Evolutionary conservation across 257 asterid species (phyloP), one percentile per base, ranked within the genome.

Genomic region (Nicotiana knightiana): DNA sequence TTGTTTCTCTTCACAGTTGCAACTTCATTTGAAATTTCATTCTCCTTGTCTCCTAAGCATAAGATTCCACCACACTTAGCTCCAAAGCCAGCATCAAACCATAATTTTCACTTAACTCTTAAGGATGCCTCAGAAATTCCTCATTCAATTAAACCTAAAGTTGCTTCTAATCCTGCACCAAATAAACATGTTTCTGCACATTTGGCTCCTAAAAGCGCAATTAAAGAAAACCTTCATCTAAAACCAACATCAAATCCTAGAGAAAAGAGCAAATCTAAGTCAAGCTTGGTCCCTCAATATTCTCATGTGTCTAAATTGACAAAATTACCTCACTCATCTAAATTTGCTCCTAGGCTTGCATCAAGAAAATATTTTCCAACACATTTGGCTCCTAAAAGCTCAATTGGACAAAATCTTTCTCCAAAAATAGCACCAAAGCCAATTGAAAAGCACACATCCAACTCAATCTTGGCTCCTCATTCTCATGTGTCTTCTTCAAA

Each of bases 191-290:
- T 61, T 61, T 13, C 28, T 37, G 43, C 32, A 10, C 77, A 68
- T 68, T 39, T 68, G 33, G 18, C 77, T 68, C 77, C 77, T n/a
- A 68, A 68, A 68, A 37, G 55, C 55, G 18, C 77, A 73, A 73
- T 26, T 7, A 48, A 48, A 46, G 62, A 4, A 3, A 12, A 48
- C 28, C 26, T 48, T 73, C 15, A 13, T 48, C 24, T 43, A 3
- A 73, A 73, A 73, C 16, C 79, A 9, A 43, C 51, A 43, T 3
- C 51, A 43, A 43, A 43, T 3, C 51, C 51, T 11, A 24, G 15
- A 24, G 15, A 48, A 73, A 24, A 73, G 5, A 37, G 0, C 59
- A 21, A 35, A 12, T 26, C 35, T 43, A 39, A 39, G 4, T n/a
- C 77, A 70, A 37, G 4, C n/a, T 70, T 70, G 77, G 35, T 11